A percentile compares a stretch with the other conserved stretches of the same genome.
phyloP scores from a whole-genome alignment of 306 rosid species.

The Vigna unguiculata region DNA sequence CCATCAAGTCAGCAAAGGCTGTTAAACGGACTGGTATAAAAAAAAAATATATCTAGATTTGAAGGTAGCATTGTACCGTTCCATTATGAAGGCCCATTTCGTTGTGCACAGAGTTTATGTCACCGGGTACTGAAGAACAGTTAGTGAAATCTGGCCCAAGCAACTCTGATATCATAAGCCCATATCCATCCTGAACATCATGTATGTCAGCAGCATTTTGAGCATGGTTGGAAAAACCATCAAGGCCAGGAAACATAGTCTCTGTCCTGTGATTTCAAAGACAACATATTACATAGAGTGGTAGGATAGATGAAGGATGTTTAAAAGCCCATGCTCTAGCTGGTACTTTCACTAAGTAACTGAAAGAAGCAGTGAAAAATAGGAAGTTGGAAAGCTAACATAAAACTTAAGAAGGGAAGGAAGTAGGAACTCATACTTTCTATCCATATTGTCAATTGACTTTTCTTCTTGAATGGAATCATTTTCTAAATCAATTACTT shows the following conservation, averaged over 20 bases:
- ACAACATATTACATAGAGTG: slow-evolving; percentile 41
- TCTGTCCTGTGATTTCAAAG: slow-evolving; percentile 71
- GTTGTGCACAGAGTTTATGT: slow-evolving; percentile 71
- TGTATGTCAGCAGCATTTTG: slow-evolving; percentile 70
- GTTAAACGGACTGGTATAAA: slow-evolving; percentile 37
- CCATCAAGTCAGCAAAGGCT: slow-evolving; percentile 41
- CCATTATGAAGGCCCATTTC: slow-evolving; percentile 77
- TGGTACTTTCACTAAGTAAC: slow-evolving; percentile 14
- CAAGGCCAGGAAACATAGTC: slow-evolving; percentile 69
- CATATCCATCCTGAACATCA: slow-evolving; percentile 92
- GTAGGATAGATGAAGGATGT: slow-evolving; percentile 41
- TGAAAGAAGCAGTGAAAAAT: slow-evolving; percentile 23
- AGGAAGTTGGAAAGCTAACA: slow-evolving; percentile 35
- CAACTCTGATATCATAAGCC: slow-evolving; percentile 90
- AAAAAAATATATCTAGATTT: slow-evolving; percentile 29
- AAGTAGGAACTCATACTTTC: slow-evolving; percentile 63
- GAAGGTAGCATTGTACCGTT: slow-evolving; percentile 66
- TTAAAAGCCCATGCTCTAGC: slow-evolving; percentile 36
- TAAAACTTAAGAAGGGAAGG: not conserved
- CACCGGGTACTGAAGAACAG: slow-evolving; percentile 80
- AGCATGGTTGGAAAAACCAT: slow-evolving; percentile 68
- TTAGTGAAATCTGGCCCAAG: slow-evolving; percentile 78
- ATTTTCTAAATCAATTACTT: slow-evolving; percentile 89
- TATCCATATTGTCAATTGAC: slow-evolving; percentile 58
- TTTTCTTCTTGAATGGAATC: slow-evolving; percentile 69